Percentiles rank a stretch among this genome's conserved stretches.
phyloP scores from a whole-genome alignment of 306 rosid species.

The Delonix regia region DNA sequence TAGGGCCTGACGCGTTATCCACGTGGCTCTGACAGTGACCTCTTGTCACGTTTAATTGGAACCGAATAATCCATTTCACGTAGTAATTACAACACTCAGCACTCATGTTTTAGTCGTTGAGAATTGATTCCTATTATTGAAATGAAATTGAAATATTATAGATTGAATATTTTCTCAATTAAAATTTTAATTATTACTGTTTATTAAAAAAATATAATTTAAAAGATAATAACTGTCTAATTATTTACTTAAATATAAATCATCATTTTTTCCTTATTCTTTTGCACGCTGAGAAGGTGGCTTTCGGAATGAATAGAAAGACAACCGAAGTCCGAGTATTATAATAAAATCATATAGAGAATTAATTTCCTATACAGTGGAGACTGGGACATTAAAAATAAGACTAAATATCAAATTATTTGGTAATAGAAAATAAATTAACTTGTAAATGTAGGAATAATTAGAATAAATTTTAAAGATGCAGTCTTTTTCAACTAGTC shows the following conservation, averaged over 20 bases:
- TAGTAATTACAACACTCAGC: no score
- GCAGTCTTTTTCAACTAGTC: no score
- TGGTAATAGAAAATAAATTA: neutral
- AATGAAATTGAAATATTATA: neutral
- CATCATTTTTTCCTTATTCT: no score
- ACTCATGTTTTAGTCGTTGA: neutral
- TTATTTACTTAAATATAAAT: no score
- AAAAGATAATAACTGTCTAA: no score
- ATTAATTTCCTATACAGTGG: neutral
- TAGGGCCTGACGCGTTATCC: constrained; percentile 11
- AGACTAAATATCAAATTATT: neutral
- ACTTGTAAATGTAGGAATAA: neutral
- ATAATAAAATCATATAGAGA: no score
- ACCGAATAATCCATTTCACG: neutral
- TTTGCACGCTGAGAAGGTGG: neutral
- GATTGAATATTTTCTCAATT: no score
- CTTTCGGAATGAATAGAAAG: no score
- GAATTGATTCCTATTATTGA: neutral
- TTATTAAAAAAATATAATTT: no score
- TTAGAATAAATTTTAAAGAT: neutral
- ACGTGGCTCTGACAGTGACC: constrained; percentile 41
- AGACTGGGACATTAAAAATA: neutral
- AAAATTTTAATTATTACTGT: no score
- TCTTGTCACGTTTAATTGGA: neutral
- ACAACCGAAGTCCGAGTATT: no score